A percentile compares a stretch with the other conserved stretches of the same genome.
Evolutionary conservation across 352 stramenopile genomes (phyloP).

Genomic region (Globisporangium perplexum): DNA sequence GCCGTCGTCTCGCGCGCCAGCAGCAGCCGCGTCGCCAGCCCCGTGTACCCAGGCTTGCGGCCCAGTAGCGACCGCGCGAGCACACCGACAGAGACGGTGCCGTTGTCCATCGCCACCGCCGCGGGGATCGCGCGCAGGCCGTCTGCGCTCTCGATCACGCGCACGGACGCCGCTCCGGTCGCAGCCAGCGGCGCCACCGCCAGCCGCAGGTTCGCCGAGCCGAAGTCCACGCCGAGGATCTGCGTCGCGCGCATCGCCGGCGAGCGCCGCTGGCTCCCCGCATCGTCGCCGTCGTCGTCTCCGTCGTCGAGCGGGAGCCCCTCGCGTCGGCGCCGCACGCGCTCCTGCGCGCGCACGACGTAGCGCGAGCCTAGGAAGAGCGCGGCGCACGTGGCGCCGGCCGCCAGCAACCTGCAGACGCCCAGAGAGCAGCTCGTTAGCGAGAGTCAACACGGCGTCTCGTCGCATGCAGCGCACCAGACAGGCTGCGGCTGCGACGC

Average conservation of each 20-base stretch:
- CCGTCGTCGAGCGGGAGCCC: constrained; percentile 41
- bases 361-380: constrained; percentile 56
- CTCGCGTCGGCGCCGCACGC: constrained; percentile 32
- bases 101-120: constrained; percentile 58
- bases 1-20: constrained; percentile 13
- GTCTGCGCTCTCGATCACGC: constrained; percentile 54
- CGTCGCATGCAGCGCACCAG: constrained; percentile 19
- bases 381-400: constrained; percentile 30
- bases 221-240: constrained; percentile 53
- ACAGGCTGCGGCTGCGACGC: constrained; percentile 41
- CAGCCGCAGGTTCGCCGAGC: constrained; percentile 46
- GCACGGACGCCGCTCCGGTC: constrained; percentile 12
- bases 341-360: constrained; percentile 51
- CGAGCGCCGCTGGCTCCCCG: neutral
- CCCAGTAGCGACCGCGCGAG: constrained; percentile 43
- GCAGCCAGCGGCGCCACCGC: constrained; percentile 22
- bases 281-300: constrained; percentile 11
- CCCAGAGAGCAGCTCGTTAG: neutral
- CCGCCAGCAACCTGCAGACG: constrained; percentile 26
- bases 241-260: constrained; percentile 17
- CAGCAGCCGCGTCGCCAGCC: constrained; percentile 42
- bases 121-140: constrained; percentile 45
- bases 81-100: constrained; percentile 38
- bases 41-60: constrained; percentile 52
- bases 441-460: too few species aligned